Evolutionary conservation across 106 monocot genomes (phyloP), one percentile per base, ranked within the genome.

Genomic region (Phalaenopsis equestris): DNA sequence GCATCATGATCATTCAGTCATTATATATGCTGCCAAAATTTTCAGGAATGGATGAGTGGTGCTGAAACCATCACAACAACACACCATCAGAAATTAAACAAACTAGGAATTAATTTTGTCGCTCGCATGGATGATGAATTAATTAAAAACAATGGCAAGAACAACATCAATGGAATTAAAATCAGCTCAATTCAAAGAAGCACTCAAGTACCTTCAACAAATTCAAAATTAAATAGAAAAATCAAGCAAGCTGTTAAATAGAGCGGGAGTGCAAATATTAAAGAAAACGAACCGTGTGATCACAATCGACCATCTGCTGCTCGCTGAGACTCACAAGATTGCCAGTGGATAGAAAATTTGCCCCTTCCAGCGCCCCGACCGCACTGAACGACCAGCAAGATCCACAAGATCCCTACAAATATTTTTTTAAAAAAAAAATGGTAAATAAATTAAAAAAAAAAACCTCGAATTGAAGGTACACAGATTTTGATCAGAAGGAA

Each of bases 341-440:
- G 7, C 94, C 90, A 6, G 94, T 94, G 11, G 94, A 78, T 45
- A 94, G 76, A 81, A 88, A 94, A 79, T 94, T 85, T 2, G 90
- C 94, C 24, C 91, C 91, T 85, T 94, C 94, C 46, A 94, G 73
- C 56, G 94, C 94, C 55, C 82, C 94, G 0, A 88, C 84, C n/a
- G 94, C 77, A 75, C 94, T 94, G 85, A 94, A 94, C n/a, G 94
- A 90, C 94, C 94, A 94, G 90, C 94, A 94, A 30, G 94, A 94
- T 52, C 94, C 94, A 70, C 94, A 94, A 5, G 91, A 88, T n/a
- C 94, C 94, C 94, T 94, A 72, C 4, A 84, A 49, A 48, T 37
- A 16, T 42, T 42, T 57, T 42, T 76, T 30, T 19, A 3, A 46
- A 21, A 55, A 37, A 55, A 43, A 45, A 21, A n/a, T 52, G 11